These are phyloP conservation scores for Populus hybrid DNA, from an alignment of 441 rosid species.

Conservation along the genomic window DNA sequence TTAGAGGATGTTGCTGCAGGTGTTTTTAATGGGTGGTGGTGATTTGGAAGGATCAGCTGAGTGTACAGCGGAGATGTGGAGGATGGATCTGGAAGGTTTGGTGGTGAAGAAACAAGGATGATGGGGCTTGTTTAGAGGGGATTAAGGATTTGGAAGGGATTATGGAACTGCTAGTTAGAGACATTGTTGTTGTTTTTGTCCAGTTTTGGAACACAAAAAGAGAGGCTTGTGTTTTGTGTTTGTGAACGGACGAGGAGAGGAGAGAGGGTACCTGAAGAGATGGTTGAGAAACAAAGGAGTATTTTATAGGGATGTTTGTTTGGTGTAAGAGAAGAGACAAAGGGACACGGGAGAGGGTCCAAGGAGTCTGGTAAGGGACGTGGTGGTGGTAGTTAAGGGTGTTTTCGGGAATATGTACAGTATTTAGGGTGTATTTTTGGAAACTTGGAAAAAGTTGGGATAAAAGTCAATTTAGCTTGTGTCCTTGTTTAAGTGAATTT, in stretches of 20 bases:
- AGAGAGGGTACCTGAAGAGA: background rate
- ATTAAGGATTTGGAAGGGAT: constrained; percentile 31
- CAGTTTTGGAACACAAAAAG: background rate
- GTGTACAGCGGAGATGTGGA: constrained; percentile 58
- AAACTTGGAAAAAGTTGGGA: background rate
- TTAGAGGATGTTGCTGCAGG: constrained; percentile 17
- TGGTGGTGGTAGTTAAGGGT: constrained; percentile 24
- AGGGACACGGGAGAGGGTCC: background rate
- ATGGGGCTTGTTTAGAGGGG: constrained; percentile 21
- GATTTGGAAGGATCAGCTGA: constrained; percentile 49
- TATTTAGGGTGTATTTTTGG: background rate
- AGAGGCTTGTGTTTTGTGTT: background rate
- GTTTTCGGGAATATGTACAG: background rate
- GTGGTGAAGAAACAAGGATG: constrained; percentile 20
- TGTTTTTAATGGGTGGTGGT: background rate
- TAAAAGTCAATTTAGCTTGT: background rate
- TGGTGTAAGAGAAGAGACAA: background rate
- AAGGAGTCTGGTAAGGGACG: constrained; percentile 18
- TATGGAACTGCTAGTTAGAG: constrained; percentile 38
- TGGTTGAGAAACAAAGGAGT: background rate
- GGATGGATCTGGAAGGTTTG: constrained; percentile 23
- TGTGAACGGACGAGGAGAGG: background rate
- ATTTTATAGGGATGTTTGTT: background rate
- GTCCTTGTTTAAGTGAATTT: background rate
- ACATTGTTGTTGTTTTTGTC: constrained; percentile 26